These are phyloP conservation scores for Clarireedia sp. DNA, from an alignment of 2,329 filamentous ascomycete species.

Conservation along the genomic window DNA sequence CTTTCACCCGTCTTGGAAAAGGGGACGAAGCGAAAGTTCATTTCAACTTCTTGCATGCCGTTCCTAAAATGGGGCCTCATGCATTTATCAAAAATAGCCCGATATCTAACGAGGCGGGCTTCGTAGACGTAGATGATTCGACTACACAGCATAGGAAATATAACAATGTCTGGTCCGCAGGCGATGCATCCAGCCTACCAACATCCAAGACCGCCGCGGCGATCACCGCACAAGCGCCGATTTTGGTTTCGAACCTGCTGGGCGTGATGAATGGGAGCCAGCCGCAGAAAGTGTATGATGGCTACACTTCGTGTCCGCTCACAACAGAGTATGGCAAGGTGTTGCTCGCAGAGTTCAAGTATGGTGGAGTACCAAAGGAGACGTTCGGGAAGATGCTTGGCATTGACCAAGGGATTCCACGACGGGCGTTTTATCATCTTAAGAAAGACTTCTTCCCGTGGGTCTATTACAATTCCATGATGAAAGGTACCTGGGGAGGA, in stretches of 20 bases:
- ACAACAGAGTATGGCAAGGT: slow-evolving; percentile 53
- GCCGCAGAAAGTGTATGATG: slow-evolving; percentile 40
- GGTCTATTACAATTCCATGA: slow-evolving; percentile 53
- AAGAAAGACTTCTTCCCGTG: slow-evolving; percentile 63
- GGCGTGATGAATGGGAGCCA: slow-evolving; percentile 38
- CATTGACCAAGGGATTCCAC: slow-evolving; percentile 48
- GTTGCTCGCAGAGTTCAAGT: slow-evolving; percentile 58
- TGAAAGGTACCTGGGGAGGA: slow-evolving; percentile 55
- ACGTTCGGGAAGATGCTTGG: slow-evolving; percentile 48
- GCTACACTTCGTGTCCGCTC: slow-evolving; percentile 49
- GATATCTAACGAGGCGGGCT: slow-evolving; percentile 47
- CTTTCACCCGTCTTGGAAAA: slow-evolving; percentile 37
- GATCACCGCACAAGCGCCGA: slow-evolving; percentile 42
- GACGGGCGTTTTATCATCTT: slow-evolving; percentile 50
- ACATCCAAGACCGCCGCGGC: slow-evolving; percentile 50
- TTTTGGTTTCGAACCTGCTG: slow-evolving; percentile 43
- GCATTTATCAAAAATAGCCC: slow-evolving; percentile 45
- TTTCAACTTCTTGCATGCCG: slow-evolving; percentile 49
- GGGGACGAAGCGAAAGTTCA: slow-evolving; percentile 37
- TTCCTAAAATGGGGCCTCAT: slow-evolving; percentile 52
- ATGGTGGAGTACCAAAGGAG: slow-evolving; percentile 54
- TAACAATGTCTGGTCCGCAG: slow-evolving; percentile 50
- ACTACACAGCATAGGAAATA: slow-evolving; percentile 47
- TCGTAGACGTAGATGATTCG: slow-evolving; percentile 47
- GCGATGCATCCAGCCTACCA: slow-evolving; percentile 51